Evolutionary conservation across 2,329 filamentous ascomycete species (phyloP), one percentile per base, ranked within the genome.

Genomic region (Lachnellula arida): DNA sequence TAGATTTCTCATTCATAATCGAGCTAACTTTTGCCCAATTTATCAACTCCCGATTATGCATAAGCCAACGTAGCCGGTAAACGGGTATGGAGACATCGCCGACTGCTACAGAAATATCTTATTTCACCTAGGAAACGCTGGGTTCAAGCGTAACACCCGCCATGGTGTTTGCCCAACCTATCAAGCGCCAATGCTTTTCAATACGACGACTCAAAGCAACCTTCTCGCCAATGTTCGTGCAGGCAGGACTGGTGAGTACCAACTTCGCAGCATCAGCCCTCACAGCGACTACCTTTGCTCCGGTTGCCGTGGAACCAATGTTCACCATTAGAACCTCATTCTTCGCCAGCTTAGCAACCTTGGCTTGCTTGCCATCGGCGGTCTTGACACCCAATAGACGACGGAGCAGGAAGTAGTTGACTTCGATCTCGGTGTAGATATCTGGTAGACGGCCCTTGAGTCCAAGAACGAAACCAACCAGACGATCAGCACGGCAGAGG

Each of bases 241-340:
- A 99, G 56, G 94, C 94, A 46, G 92, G 92, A 72, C 86, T 93
- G 59, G 92, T 97, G 67, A 99, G 80, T 58, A 90, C 87, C 64
- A 99, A 82, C 80, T 97, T 97, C 56, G 94, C 94, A 56, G 92
- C 93, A 82, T 99, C 94, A 70, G 93, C 92, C 83, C 94, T 97
- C 72, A 97, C 95, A 68, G 91, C 93, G 57, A 94, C 84, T 53
- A 99, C 91, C 84, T 97, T 99, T 65, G 94, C 94, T 75, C 94
- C 94, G 14, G 93, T 97, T 47, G 94, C 95, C 9, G 93, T 97
- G 39, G 91, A 96, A 60, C 94, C 94, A 72, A 99, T 99, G 81
- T 99, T 99, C 64, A 99, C 94, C 94, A 99, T 97, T 75, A 99
- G 87, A 69, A 97, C 91, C 75, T 99, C 94, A 77, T 96, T 97